Conservation (phyloP, 2,329 filamentous ascomycete species). For the Elsinoe australis region DNA sequence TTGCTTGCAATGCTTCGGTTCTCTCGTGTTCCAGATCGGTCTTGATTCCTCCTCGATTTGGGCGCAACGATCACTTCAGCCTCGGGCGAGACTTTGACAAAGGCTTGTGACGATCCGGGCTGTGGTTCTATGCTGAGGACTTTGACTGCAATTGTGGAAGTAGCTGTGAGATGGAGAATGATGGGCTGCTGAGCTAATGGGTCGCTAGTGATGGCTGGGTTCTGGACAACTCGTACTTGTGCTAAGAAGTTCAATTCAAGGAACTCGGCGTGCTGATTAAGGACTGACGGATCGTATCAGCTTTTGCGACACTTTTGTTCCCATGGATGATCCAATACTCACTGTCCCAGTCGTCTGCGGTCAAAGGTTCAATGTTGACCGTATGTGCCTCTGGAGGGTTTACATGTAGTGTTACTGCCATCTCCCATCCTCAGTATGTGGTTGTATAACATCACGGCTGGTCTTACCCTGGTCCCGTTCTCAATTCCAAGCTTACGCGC, state of each 20-base stretch:
- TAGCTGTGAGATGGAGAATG: slow-evolving; percentile 87
- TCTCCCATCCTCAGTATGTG: too few species aligned
- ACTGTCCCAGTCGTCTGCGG: slow-evolving; percentile 93
- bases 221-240: slow-evolving; percentile 88
- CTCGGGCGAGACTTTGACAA: slow-evolving; percentile 87
- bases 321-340: slow-evolving; percentile 25
- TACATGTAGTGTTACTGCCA: slow-evolving; percentile 59
- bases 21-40: slow-evolving; percentile 60
- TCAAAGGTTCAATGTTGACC: slow-evolving; percentile 92
- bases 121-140: slow-evolving; percentile 75
- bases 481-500: slow-evolving; percentile 66
- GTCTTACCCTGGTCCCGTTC: slow-evolving; percentile 70
- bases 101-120: slow-evolving; percentile 59
- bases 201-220: slow-evolving; percentile 55
- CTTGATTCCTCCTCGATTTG: slow-evolving; percentile 59
- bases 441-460: too few species aligned
- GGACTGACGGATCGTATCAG: slow-evolving; percentile 51
- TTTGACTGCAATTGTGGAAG: slow-evolving; percentile 86
- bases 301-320: slow-evolving; percentile 16
- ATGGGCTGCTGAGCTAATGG: slow-evolving; percentile 62
- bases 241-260: slow-evolving; percentile 87
- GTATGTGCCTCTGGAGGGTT: slow-evolving; percentile 89
- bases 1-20: slow-evolving; percentile 72
- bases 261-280: slow-evolving; percentile 93
- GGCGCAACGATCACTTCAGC: slow-evolving; percentile 96